Evolutionary conservation across 2,329 filamentous ascomycete species (phyloP), one percentile per base, ranked within the genome.

Genomic region (Zasmidium cellare): DNA sequence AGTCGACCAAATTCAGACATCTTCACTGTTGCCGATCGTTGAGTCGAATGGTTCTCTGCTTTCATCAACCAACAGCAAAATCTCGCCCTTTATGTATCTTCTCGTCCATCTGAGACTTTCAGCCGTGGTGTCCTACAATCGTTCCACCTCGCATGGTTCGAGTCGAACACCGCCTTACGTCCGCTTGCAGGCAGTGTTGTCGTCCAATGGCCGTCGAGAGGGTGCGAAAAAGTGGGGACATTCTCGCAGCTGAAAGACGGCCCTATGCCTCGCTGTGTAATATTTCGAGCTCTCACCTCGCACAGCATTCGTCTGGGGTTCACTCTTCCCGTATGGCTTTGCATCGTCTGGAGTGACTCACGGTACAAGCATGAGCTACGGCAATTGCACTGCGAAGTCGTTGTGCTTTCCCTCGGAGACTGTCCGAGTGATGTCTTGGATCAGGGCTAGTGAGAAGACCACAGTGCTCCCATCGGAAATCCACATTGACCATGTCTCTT

Each of bases 1-100:
- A 57, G 35, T 22, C 20, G 24, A 28, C 57, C 51, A 25, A 60
- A 60, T 14, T 9, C 16, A 6, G 35, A 41, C 35, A 41, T 41
- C 7, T 41, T 41, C 6, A 14, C n/a, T 41, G 35, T n/a, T 41
- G 35, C 7, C 16, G 16, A 31, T 31, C 7, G 7, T 31, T 31
- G n/a, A n/a, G 28, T 14, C 14, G 35, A 41, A 14, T 3, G 7
- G 16, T 41, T 41, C 6, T 28, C 35, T 41, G 35, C 35, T 41
- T 41, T 14, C 7, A 11, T 28, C 25, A 28, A 6, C n/a, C 28
- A 31, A 31, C 28, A 31, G 28, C 28, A 31, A 14, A 31, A 7
- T 31, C 7, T 7, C 28, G 28, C 28, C 28, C 14, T 31, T 41
- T 41, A 41, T 41, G 16, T 18, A 41, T 11, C 25, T 28, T 11